Base-by-base conservation (phyloP, 768 basidiomycete genomes). In the Panaeolus cyanescens region DNA sequence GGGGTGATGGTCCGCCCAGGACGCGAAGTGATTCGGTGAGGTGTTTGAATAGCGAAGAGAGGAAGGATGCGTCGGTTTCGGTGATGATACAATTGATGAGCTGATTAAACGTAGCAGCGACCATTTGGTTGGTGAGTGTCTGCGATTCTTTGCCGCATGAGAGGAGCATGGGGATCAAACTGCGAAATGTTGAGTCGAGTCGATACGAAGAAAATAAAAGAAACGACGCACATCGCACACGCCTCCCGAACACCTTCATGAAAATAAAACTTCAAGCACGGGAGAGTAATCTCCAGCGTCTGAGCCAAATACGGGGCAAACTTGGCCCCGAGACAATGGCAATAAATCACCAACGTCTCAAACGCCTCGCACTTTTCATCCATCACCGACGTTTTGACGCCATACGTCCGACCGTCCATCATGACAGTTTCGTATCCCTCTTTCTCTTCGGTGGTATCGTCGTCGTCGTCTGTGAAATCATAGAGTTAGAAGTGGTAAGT, bases 291-390 rank as follows among this genome's bases (percentile, higher is more conserved):
- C 67, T 91, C 89, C 3, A 95, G 78, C 9, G 82, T 83, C 67
- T 90, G 90, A 25, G 85, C 70, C 2, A 94, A 75, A 67, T 91
- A 94, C 0, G 91, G 91, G 0, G 85, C 87, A 65, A 92, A 93
- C 2, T 81, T 78, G 0, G 82, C 75, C 0, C 84, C 84, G 0
- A 94, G 80, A 4, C 88, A 86, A 39, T 86, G 88, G 63, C 86
- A 88, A 68, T 93, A 90, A 20, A 93, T 89, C 13, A 93, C 85
- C 6, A 94, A 80, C n/a, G 91, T 93, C 68, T 93, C 91, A 65
- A 93, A 92, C 2, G 93, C 92, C 68, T 92, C 90, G 60, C 91
- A 92, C 68, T 94, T 94, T 65, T 95, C 92, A 68, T 94, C 92
- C 66, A 95, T 86, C 0, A 85, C 85, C 0, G 90, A 87, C 2